Evolutionary conservation across 2,329 filamentous ascomycete species (phyloP).

Genomic region (Chrysosporium keratinophilum): DNA sequence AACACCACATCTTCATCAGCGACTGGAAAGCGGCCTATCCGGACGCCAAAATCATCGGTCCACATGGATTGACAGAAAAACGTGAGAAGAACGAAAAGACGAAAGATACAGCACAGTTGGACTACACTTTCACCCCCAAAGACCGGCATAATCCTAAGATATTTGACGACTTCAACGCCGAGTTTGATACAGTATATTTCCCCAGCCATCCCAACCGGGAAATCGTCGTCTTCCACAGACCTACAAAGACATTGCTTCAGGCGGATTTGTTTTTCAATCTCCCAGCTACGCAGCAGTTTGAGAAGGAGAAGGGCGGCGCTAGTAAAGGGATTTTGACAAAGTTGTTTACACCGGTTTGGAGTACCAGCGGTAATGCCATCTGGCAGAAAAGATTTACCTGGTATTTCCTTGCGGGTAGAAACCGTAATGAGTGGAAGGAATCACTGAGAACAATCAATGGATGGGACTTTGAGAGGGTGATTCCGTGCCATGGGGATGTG

Average conservation of each 20-base stretch:
- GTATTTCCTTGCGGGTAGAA: conserved; percentile 55
- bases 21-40: conserved; percentile 76
- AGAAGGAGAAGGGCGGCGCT: conserved; percentile 44
- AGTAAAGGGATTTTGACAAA: conserved; percentile 50
- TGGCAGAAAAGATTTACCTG: conserved; percentile 74
- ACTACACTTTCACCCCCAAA: conserved; percentile 54
- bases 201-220: conserved; percentile 73
- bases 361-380: conserved; percentile 48
- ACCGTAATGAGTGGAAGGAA: conserved; percentile 59
- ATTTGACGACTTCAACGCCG: conserved; percentile 67
- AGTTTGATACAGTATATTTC: conserved; percentile 81
- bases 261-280: conserved; percentile 90
- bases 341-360: conserved; percentile 48
- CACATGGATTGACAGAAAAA: conserved; percentile 75
- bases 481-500: conserved; percentile 90
- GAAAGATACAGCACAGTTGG: conserved; percentile 50
- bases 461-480: conserved; percentile 78
- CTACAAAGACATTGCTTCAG: conserved; percentile 67
- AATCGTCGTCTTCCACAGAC: conserved; percentile 75
- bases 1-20: conserved; percentile 90
- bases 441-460: conserved; percentile 57
- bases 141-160: conserved; percentile 47
- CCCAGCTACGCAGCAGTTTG: conserved; percentile 77
- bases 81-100: conserved; percentile 50
- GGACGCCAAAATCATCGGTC: conserved; percentile 66